Evolutionary conservation across 139 green algal genomes (phyloP), one percentile per base, ranked within the genome.

Genomic region (Yamagishiella unicocca): DNA sequence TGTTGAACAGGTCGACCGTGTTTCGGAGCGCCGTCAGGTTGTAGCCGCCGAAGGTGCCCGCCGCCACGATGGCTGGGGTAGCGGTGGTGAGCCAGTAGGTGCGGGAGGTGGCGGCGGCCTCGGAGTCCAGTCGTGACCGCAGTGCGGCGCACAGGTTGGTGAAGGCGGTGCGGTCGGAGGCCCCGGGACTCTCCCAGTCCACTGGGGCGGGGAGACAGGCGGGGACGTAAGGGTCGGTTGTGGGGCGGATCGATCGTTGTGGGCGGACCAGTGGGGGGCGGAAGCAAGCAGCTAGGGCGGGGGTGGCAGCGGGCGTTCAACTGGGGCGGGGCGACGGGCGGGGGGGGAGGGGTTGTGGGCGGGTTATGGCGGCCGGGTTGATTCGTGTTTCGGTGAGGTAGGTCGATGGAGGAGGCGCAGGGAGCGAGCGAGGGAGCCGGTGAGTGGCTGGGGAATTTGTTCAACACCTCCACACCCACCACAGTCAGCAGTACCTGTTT

Each of bases 1-100:
- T 77, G 66, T 86, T 86, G 62, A 86, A 85, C 10, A 85, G 37
- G 78, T 85, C 78, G 4, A 85, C 4, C 38, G 38, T n/a, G 31
- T 19, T 2, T 12, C 31, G 33, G 14, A 85, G 58, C 0, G 61
- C 78, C 17, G 78, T 3, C 42, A 85, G 38, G 55, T 85, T n/a
- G 40, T 27, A 85, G 24, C 78, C 78, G 17, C 21, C 78, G 29
- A 75, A 75, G 78, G 19, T 33, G 14, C 24, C 58, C 0, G 29
- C 12, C 5, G 43, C 22, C 8, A 53, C 40, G 42, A 85, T 46
- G 58, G 58, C 14, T 61, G 33, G 40, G 14, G 78, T 75, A 29
- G 58, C 58, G 37, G 61, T 40, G 4, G 58, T 85, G 27, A 85
- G 53, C 54, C 54, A 72, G 37, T 58, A 73, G 24, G 40, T 22